Base-by-base conservation (phyloP, 371 early-diverging fungal genomes). In the Circinella umbellata region DNA sequence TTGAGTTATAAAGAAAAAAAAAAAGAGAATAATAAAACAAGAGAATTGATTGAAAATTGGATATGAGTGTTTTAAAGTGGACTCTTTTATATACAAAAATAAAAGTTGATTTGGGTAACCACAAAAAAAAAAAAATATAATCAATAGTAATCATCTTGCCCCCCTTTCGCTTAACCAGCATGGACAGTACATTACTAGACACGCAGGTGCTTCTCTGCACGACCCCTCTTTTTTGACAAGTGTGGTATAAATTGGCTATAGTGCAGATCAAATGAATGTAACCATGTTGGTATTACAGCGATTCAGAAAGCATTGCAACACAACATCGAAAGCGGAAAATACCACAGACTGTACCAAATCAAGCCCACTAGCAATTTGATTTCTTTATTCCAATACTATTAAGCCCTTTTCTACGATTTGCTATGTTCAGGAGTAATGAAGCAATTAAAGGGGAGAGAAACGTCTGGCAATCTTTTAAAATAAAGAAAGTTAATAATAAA, bases 271-370 rank as follows among this genome's bases (percentile, higher is more conserved):
- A 51, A 42, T 17, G 53, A 38, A 49, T 64, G 37, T 64, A 36
- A 64, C 65, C 65, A 64, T 64, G 65, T 48, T 64, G 65, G 65
- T 64, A 49, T 51, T 47, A 64, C 65, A 64, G 48, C 18, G 46
- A 38, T 18, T 42, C 14, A 35, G 17, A 36, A 49, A 64, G 65
- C 65, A 64, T 64, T 64, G 65, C 65, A 38, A 64, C 65, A 64
- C 65, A 64, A 49, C 65, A 53, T 53, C 65, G 57, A 15, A 67
- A 48, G 67, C 67, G 35, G 61, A 67, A 57, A 36, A 34, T n/a
- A 60, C 60, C 42, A 47, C 67, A 67, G 67, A 67, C 60, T 61
- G 61, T 47, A 47, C 67, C 59, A 59, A 67, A 67, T 55, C 55
- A 61, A 55, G 20, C 48, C 48, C 51, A 51, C 51, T 51, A 5